phyloP scores from a whole-genome alignment of 768 basidiomycete genomes.

The Kwoniella shandongensis region DNA sequence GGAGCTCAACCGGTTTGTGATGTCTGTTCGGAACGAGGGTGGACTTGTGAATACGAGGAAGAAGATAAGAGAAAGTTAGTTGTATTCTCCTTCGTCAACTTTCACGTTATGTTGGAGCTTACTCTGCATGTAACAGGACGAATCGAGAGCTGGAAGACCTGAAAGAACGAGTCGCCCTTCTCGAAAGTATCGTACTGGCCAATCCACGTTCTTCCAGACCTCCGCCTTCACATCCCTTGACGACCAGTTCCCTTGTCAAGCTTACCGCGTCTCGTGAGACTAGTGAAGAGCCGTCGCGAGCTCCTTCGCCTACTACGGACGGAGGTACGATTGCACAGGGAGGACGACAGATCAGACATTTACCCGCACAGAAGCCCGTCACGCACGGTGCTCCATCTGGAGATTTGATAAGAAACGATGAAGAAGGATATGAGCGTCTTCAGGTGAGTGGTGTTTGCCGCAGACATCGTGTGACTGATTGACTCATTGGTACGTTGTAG shows the following conservation, averaged over 20 bases:
- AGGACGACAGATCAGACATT: too few species aligned
- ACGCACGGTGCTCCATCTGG: not conserved
- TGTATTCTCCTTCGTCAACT: too few species aligned
- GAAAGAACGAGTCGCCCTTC: slow-evolving; percentile 22
- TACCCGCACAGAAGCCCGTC: too few species aligned
- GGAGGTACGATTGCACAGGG: too few species aligned
- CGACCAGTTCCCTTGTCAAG: not conserved
- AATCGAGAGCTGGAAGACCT: slow-evolving; percentile 25
- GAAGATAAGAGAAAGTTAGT: slow-evolving; percentile 28
- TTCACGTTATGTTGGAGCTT: not conserved
- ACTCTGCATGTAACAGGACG: slow-evolving; percentile 10
- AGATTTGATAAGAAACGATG: slow-evolving; percentile 6
- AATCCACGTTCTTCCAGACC: slow-evolving; percentile 4
- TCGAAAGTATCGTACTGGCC: slow-evolving; percentile 15
- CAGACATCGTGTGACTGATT: too few species aligned
- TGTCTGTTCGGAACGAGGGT: slow-evolving; percentile 16
- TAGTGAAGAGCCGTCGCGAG: too few species aligned
- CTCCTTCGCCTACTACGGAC: too few species aligned
- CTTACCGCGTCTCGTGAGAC: too few species aligned
- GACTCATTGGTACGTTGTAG: too few species aligned
- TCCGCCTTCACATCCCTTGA: not conserved
- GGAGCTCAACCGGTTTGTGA: slow-evolving; percentile 14
- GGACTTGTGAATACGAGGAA: slow-evolving; percentile 25
- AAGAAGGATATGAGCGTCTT: slow-evolving; percentile 15
- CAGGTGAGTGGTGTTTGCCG: slow-evolving; percentile 6